Conservation (phyloP, 2,329 filamentous ascomycete species). For the Torrubiellomyces zombiae region DNA sequence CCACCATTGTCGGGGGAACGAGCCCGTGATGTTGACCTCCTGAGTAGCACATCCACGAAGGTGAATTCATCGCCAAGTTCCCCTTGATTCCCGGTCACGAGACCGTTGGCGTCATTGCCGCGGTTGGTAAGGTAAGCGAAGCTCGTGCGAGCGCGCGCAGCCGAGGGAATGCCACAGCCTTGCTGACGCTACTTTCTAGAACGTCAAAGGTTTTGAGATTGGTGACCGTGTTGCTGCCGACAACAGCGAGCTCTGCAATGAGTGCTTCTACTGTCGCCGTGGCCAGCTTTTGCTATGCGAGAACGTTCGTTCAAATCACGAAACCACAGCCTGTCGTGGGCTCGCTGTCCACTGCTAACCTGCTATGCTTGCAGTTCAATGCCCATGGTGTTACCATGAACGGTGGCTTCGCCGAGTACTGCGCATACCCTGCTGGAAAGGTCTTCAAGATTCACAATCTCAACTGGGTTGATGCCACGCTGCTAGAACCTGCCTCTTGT, state of each 20-base stretch:
- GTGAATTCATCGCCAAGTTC: conserved; percentile 48
- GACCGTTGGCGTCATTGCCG: conserved; percentile 48
- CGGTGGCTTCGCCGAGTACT: conserved; percentile 59
- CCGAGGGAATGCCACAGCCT: neutral
- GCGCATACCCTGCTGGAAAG: conserved; percentile 31
- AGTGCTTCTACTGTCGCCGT: conserved; percentile 59
- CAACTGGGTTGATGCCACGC: conserved; percentile 49
- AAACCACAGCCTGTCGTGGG: no score
- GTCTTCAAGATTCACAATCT: conserved; percentile 52
- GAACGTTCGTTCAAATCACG: conserved; percentile 26
- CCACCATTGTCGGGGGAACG: no score
- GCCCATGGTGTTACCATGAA: conserved; percentile 52
- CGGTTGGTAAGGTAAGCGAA: conserved; percentile 24
- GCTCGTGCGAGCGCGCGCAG: no score
- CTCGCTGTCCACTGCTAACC: no score
- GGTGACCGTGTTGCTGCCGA: conserved; percentile 49
- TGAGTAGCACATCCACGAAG: conserved; percentile 45
- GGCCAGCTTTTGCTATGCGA: conserved; percentile 53
- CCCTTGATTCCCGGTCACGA: conserved; percentile 53
- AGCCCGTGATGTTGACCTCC: conserved; percentile 1
- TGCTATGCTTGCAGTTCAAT: conserved; percentile 35
- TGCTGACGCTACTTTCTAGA: conserved; percentile 10
- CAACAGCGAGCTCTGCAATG: conserved; percentile 50
- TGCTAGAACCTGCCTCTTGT: conserved; percentile 54
- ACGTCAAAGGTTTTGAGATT: conserved; percentile 42